Base-by-base conservation (phyloP, 352 stramenopile genomes). In the Pythium chondricola region DNA sequence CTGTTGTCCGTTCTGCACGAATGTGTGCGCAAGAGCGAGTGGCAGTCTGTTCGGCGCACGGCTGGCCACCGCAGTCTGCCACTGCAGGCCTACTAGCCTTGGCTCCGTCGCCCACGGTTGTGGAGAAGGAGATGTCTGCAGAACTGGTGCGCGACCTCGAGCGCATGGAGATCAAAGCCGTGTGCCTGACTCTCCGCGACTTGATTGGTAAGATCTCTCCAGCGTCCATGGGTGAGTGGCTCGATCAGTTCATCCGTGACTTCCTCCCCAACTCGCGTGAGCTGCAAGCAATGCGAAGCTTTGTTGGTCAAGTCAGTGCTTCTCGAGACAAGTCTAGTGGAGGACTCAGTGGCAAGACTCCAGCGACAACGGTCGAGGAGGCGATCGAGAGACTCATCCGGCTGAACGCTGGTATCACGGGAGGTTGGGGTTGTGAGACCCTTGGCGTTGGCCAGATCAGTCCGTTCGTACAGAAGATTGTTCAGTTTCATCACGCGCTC, bases 401-500 rank as follows among this genome's bases (percentile, higher is more conserved):
- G n/a, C n/a, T n/a, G n/a, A n/a, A n/a, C n/a, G n/a, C n/a, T n/a
- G n/a, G n/a, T n/a, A n/a, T n/a, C n/a, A n/a, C n/a, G n/a, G n/a
- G n/a, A n/a, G n/a, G n/a, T n/a, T n/a, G n/a, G n/a, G n/a, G n/a
- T n/a, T n/a, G n/a, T n/a, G n/a, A n/a, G n/a, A n/a, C n/a, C n/a
- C n/a, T n/a, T n/a, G n/a, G n/a, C n/a, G 53, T 67, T 11, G 31
- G n/a, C 20, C 42, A 25, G 4, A 46, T 11, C 18, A 38, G 52
- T 18, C 10, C 37, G 0, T 78, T 67, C 44, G 50, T 46, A 2
- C 24, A 59, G 2, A 88, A 86, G 55, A 35, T 52, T 2, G 18
- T 79, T 2, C 71, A 85, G 25, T 47, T 90, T 10, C 50, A 82
- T 8, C 55, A 82, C 20, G 41, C 43, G 2, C 54, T 87, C 36